Base-by-base conservation (phyloP, 257 asterid genomes). In the Sherardia arvensis region DNA sequence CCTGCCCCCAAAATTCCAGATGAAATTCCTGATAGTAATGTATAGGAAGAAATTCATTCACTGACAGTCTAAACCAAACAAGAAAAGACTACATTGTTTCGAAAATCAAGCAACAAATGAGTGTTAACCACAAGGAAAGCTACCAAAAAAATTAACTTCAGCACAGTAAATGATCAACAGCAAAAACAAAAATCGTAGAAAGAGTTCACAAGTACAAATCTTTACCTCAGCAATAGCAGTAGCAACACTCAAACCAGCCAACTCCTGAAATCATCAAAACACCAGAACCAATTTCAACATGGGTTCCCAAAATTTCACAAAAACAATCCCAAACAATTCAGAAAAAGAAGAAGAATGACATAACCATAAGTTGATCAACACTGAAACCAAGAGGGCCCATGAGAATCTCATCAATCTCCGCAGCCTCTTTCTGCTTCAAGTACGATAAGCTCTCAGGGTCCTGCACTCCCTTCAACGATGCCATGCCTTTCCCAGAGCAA, bases 231-330 rank as follows among this genome's bases (percentile, higher is more conserved):
- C 95, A 53, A 92, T 84, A 36, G 97, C 86, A 69, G 90, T 55
- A 40, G 99, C 97, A 67, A 93, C 99, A 60, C 99, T 93, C 86
- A 93, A 73, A 63, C 99, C 99, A 81, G 97, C 99, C 85, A 93
- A 82, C 72, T 93, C 99, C 97, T 93, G 76, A 71, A 10, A 65
- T 62, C 34, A 49, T 30, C 32, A 45, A 8, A 53, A 12, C 3
- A 32, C 11, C 22, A 14, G 27, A 74, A 58, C 49, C 36, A 75
- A 34, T 57, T 57, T 64, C 62, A 34, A 69, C 26, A 69, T 6
- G 49, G 49, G 38, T 43, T 18, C 48, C n/a, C 11, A 48, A 5
- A 8, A 47, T 30, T 34, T 4, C 2, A 15, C 54, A 49, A 2
- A 51, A 47, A 29, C 12, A 34, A 30, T 6, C 22, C 53, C 53